A percentile compares a stretch with the other conserved stretches of the same genome.
Conservation (phyloP, 805 yeast species). For the Yarrowia divulgata region DNA sequence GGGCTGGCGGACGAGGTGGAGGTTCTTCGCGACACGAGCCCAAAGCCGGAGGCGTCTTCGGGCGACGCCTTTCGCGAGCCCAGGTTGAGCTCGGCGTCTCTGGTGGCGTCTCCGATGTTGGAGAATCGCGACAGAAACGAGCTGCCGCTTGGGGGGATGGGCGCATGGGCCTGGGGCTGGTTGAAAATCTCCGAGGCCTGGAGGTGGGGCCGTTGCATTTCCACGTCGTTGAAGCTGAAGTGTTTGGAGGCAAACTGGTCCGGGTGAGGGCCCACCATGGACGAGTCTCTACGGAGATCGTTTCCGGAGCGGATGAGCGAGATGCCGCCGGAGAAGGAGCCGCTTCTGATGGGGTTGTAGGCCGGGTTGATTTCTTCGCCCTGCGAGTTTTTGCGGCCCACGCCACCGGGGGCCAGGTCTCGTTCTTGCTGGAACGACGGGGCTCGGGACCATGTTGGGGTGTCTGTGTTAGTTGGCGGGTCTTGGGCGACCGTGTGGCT, state of each 20-base stretch:
- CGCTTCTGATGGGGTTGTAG: slow-evolving; percentile 38
- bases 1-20: slow-evolving; percentile 36
- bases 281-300: slow-evolving; percentile 31
- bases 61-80: slow-evolving; percentile 31
- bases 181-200: slow-evolving; percentile 22
- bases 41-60: slow-evolving; percentile 28
- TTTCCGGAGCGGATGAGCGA: slow-evolving; percentile 37
- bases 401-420: slow-evolving; percentile 38
- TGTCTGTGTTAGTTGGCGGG: slow-evolving; percentile 27
- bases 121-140: slow-evolving; percentile 43
- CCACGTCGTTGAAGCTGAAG: slow-evolving; percentile 36
- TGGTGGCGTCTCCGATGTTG: slow-evolving; percentile 48
- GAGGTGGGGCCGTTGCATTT: slow-evolving; percentile 27
- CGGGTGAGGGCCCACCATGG: slow-evolving; percentile 25
- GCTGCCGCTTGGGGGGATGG: background rate
- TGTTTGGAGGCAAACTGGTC: slow-evolving; percentile 34
- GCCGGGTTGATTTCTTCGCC: slow-evolving; percentile 36
- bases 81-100: slow-evolving; percentile 48
- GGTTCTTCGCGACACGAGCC: slow-evolving; percentile 24
- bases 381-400: slow-evolving; percentile 39
- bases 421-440: slow-evolving; percentile 35
- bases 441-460: slow-evolving; percentile 37
- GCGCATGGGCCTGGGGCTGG: slow-evolving; percentile 25
- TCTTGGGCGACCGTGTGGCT: background rate
- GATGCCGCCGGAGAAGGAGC: slow-evolving; percentile 38